Evolutionary conservation across 129 eudicot species (phyloP), one percentile per base, ranked within the genome.

Genomic region (Centrapalus pauciflorus): DNA sequence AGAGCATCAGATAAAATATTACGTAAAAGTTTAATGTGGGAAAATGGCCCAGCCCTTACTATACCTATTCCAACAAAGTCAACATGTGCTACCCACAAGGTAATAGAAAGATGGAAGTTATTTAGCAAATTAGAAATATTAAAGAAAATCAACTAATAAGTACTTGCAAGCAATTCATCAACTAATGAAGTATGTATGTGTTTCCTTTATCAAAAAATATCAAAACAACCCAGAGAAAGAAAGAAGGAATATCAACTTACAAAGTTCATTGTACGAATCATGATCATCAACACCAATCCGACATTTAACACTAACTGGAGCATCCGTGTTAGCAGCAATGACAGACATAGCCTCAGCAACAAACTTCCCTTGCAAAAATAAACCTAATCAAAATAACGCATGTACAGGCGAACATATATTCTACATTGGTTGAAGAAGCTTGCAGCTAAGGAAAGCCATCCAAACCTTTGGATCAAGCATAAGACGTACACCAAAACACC

Each of bases 391-490:
- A 54, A 67, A 72, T 69, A 78, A 77, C 66, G 30, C 51, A 49
- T 72, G 20, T 25, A 72, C 61, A 79, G 5, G 28, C 1, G 77
- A 24, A 20, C 13, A 52, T 3, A 11, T 34, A 28, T 32, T 33
- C 23, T 55, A 70, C n/a, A 26, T 28, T 41, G 13, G 16, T 61
- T 69, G 25, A 48, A 51, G 23, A 72, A 23, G 64, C 8, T 77
- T 7, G 21, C 37, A 77, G 69, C 41, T 20, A 70, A 40, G 41
- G 3, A 68, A 67, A 41, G 34, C 50, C 13, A 41, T 37, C 14
- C 86, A 55, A 66, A 93, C 98, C 98, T 93, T 80, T 55, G 98
- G 96, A 72, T 93, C 98, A 80, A 93, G 98, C 98, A 93, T 88
- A 51, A 93, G 90, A 33, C 81, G 77, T 17, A 77, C 98, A 55